Evolutionary conservation across 2,329 filamentous ascomycete species (phyloP).

Genomic region (Trichoderma sp.): DNA sequence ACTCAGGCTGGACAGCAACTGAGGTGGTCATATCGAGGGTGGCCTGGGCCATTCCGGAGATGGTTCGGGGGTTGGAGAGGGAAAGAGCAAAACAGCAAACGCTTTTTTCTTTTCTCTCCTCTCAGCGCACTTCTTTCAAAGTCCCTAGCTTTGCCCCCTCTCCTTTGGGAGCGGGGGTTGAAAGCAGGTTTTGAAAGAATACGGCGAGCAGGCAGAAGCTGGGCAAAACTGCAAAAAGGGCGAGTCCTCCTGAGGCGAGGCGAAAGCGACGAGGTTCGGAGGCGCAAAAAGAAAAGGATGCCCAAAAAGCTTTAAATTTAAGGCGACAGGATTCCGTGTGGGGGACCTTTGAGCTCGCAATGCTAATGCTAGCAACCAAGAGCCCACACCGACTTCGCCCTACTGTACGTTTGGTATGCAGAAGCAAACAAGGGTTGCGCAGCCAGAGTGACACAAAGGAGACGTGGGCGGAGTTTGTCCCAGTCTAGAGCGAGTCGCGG

Average conservation of each 20-base stretch:
- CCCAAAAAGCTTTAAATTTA: slow-evolving; percentile 8
- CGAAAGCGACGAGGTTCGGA: background rate
- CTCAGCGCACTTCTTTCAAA: slow-evolving; percentile 18
- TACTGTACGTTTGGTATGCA: background rate
- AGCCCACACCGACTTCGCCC: slow-evolving; percentile 15
- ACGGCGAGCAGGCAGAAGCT: background rate
- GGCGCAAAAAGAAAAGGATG: background rate
- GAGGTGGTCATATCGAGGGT: slow-evolving; percentile 18
- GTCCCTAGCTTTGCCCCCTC: slow-evolving; percentile 18
- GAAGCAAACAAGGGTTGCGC: slow-evolving; percentile 5
- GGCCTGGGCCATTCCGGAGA: slow-evolving; percentile 22
- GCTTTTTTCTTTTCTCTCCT: background rate
- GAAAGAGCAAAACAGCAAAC: background rate
- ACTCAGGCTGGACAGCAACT: slow-evolving; percentile 24
- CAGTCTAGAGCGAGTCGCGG: slow-evolving; percentile 15
- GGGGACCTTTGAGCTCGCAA: background rate
- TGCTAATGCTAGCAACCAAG: background rate
- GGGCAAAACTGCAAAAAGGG: background rate
- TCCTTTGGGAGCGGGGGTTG: slow-evolving; percentile 18
- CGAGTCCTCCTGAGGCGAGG: background rate
- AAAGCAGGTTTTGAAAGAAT: slow-evolving; percentile 20
- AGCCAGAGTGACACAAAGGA: background rate
- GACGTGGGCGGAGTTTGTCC: slow-evolving; percentile 3
- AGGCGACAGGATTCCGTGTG: background rate
- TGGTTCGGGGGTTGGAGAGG: background rate